These are phyloP conservation scores for Pseudocercospora musae DNA, from an alignment of 2,329 filamentous ascomycete species.

Conservation along the genomic window DNA sequence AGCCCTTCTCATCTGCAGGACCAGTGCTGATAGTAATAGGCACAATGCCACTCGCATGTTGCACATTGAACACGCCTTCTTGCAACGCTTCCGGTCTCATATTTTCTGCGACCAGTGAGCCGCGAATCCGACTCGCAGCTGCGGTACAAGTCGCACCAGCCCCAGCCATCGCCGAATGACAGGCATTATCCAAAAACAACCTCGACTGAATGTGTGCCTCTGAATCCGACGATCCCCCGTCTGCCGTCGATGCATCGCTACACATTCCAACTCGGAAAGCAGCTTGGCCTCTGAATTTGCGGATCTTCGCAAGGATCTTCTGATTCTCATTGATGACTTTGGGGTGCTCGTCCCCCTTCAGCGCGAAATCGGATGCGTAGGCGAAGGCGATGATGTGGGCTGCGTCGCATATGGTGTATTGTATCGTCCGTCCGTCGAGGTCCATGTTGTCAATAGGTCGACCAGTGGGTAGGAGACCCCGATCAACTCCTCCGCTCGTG, in stretches of 20 bases:
- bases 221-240: constrained; percentile 11
- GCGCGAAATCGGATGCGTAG: constrained; percentile 13
- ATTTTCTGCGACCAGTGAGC: constrained; percentile 13
- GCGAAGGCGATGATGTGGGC: constrained; percentile 22
- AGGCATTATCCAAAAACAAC: constrained; percentile 20
- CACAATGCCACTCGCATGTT: constrained; percentile 17
- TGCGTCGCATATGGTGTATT: constrained; percentile 19
- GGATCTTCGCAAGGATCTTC: constrained; percentile 7
- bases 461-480: constrained; percentile 17
- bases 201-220: constrained; percentile 17
- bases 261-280: constrained; percentile 18
- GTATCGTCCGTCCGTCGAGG: constrained; percentile 10
- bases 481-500: constrained; percentile 15
- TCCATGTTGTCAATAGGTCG: constrained; percentile 11
- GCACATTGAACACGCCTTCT: constrained; percentile 13
- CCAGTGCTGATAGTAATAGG: constrained; percentile 16
- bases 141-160: constrained; percentile 21
- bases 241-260: constrained; percentile 13
- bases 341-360: constrained; percentile 16
- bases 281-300: constrained; percentile 18
- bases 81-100: constrained; percentile 7
- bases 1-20: background rate
- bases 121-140: constrained; percentile 14
- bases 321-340: constrained; percentile 15
- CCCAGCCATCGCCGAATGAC: constrained; percentile 21